phyloP scores from a whole-genome alignment of 2,329 filamentous ascomycete species.

The Apiospora koreana region DNA sequence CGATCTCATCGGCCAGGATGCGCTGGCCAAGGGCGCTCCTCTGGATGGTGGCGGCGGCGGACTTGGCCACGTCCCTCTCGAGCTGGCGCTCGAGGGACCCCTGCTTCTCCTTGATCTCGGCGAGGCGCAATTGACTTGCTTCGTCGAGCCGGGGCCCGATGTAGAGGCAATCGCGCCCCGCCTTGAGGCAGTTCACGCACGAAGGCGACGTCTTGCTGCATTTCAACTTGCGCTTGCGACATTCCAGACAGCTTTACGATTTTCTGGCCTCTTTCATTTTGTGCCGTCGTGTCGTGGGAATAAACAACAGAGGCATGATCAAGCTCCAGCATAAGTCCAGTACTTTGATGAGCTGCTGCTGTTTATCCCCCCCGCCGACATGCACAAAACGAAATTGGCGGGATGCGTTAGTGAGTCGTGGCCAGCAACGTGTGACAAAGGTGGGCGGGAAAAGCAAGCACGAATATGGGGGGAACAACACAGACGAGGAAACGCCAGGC shows the following conservation, averaged over 20 bases:
- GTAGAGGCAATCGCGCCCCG: constrained; percentile 59
- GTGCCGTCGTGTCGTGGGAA: neutral
- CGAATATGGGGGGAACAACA: neutral
- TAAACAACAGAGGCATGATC: neutral
- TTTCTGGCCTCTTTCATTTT: neutral
- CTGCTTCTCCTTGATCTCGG: constrained; percentile 79
- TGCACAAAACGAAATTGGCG: constrained; percentile 3
- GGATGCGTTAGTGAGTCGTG: neutral
- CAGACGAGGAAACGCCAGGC: neutral
- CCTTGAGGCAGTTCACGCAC: constrained; percentile 66
- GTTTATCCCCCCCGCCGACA: neutral
- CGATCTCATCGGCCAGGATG: constrained; percentile 51
- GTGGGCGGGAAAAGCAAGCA: neutral
- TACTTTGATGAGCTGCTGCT: neutral
- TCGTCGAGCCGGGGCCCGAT: constrained; percentile 69
- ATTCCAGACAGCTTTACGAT: constrained; percentile 35
- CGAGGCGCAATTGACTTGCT: constrained; percentile 67
- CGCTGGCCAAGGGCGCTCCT: constrained; percentile 35
- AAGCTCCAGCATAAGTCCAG: neutral
- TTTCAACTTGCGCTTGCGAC: constrained; percentile 74
- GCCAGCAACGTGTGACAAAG: neutral
- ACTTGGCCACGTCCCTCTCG: constrained; percentile 65
- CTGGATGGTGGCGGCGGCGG: constrained; percentile 25
- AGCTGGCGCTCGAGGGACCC: constrained; percentile 69
- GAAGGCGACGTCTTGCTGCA: constrained; percentile 71